Evolutionary conservation across 2,329 filamentous ascomycete species (phyloP), one percentile per base, ranked within the genome.

Genomic region (Aspergillus awamori): DNA sequence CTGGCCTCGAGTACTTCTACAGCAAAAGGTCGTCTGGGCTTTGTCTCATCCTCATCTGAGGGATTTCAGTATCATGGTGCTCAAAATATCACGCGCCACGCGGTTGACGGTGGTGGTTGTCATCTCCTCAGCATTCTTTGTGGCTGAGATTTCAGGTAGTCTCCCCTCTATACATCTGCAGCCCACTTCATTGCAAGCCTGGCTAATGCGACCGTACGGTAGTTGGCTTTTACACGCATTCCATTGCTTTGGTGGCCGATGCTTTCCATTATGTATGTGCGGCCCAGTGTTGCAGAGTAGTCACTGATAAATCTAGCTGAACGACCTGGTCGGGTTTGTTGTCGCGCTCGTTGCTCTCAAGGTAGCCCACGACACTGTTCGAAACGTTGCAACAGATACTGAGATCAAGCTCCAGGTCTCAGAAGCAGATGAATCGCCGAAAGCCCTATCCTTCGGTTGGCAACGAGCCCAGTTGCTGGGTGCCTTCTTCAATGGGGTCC

Each of bases 401-500:
- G 13, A 33, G 13, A 30, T 30, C 45, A 49, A 17, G 20, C 2
- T 15, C 3, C 52, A 74, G 67, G 88, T 87, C 75, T 88, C 60
- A 82, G 87, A 20, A 83, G 89, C 64, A 78, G 81, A 45, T 77
- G 76, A 83, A 5, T 84, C 84, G 1, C 88, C 88, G 0, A 80
- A 84, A 63, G 80, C 80, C 8, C 80, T 90, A 15, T 86, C 89
- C 0, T 93, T 90, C 66, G 90, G 90, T n/a, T 93, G 89, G 89
- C 87, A 90, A 59, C 83, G 90, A 33, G 89, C 89, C 15, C 84
- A 86, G n/a, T 74, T 92, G 1, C 80, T 93, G 0, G 90, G 90
- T 5, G 89, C 89, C 22, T 93, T 93, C 74, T 93, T 93, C 82
- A 93, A 93, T 69, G 90, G 90, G 13, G 87, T 88, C 1, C 90